Evolutionary conservation across 257 asterid species (phyloP), one percentile per base, ranked within the genome.

Genomic region (Linaria vulgaris): DNA sequence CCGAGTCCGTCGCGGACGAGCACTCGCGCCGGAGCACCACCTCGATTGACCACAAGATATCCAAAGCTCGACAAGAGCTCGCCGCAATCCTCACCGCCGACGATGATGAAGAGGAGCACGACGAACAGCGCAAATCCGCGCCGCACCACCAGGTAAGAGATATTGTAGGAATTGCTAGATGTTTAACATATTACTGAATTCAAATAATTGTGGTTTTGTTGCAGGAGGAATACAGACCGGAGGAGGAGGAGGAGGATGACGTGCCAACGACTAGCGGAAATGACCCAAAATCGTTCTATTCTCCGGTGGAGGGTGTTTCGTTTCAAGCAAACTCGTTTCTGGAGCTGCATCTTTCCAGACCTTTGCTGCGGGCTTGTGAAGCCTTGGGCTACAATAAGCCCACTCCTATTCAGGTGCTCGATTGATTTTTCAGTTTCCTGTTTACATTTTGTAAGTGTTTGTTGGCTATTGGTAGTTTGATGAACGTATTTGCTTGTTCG

Each of bases 391-490:
- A 84, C 53, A 64, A 63, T 60, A 87, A 94, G 71, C 99, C 99
- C 64, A 90, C 97, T 6, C 96, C 96, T 23, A 87, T 94, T 73
- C 99, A 94, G 99, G 99, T 92, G 67, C 59, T 30, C 72, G 44
- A 27, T 10, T 53, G 17, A 7, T 39, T 37, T 15, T 27, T 5
- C 10, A 27, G n/a, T 15, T 9, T 38, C 3, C 68, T 1, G 4
- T 10, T 63, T 46, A 4, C 58, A 9, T 21, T 49, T 63, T 47
- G 4, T 69, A 48, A 20, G 21, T 64, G 17, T 52, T 71, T 53
- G 22, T 19, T 17, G 10, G 38, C 55, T 19, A 31, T 56, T 59
- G 39, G 15, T 20, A 0, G 45, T 11, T 61, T 31, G 23, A 69
- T 69, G 51, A 16, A 21, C 48, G 16, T 34, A 31, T 61, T 59